phyloP scores from a whole-genome alignment of 257 asterid species.

The Euphrasia confusa region DNA sequence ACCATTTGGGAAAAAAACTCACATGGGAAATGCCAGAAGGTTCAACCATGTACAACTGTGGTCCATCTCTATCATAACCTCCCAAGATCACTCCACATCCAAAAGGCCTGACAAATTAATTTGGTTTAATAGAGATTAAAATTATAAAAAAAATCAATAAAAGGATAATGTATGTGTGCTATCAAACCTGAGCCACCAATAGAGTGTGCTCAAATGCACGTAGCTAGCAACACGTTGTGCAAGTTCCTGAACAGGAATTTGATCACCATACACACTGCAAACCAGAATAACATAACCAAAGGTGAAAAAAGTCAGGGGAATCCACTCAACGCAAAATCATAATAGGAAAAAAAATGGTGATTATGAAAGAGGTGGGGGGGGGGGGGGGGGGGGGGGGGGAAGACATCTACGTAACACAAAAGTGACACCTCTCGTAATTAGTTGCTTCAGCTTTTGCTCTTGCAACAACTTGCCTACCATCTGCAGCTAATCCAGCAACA shows the following conservation, averaged over 20 bases:
- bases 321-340: neutral
- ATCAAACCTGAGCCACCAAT: slow-evolving; percentile 96
- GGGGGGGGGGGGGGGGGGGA: neutral
- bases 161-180: neutral
- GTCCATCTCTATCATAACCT: slow-evolving; percentile 96
- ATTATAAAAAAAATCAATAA: neutral
- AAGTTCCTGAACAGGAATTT: slow-evolving; percentile 83
- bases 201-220: slow-evolving; percentile 88
- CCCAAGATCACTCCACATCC: slow-evolving; percentile 92
- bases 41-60: slow-evolving; percentile 84
- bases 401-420: neutral
- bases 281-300: slow-evolving; percentile 1
- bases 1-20: slow-evolving; percentile 28
- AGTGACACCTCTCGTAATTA: slow-evolving; percentile 62
- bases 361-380: neutral
- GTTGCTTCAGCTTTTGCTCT: slow-evolving; percentile 85
- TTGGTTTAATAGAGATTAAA: slow-evolving; percentile 22
- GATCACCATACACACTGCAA: slow-evolving; percentile 76
- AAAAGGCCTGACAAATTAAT: slow-evolving; percentile 56
- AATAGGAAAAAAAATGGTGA: neutral
- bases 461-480: slow-evolving; percentile 85
- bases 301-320: neutral
- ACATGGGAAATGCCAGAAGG: slow-evolving; percentile 86
- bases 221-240: slow-evolving; percentile 92
- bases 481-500: slow-evolving; percentile 95